Evolutionary conservation across 2,329 filamentous ascomycete species (phyloP).

Genomic region (Hortaea werneckii): DNA sequence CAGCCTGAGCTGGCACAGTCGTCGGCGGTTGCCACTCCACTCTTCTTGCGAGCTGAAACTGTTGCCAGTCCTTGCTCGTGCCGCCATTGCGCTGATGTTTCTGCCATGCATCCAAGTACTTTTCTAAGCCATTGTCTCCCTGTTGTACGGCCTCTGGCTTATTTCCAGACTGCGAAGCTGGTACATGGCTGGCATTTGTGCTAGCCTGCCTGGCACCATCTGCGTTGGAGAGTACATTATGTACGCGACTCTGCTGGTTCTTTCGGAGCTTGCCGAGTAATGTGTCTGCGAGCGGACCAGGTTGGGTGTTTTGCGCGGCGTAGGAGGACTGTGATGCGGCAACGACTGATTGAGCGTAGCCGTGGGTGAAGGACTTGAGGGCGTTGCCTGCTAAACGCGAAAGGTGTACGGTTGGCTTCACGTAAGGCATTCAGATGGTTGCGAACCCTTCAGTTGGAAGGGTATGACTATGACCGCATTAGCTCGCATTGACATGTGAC

Average conservation of each 20-base stretch:
- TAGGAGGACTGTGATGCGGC: constrained; percentile 82
- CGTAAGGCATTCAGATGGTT: constrained; percentile 74
- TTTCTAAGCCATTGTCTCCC: constrained; percentile 56
- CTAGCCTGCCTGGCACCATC: constrained; percentile 27
- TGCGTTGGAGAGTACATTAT: constrained; percentile 21
- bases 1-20: constrained; percentile 26
- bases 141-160: constrained; percentile 21
- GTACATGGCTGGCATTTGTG: constrained; percentile 14
- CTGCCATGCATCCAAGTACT: constrained; percentile 86
- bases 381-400: constrained; percentile 67
- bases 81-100: constrained; percentile 56
- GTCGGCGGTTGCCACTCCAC: constrained; percentile 71
- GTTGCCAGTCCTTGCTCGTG: constrained; percentile 70
- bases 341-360: constrained; percentile 95
- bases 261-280: constrained; percentile 40
- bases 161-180: constrained; percentile 19
- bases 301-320: constrained; percentile 51
- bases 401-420: constrained; percentile 67
- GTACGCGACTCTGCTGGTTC: constrained; percentile 19
- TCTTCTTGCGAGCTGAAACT: constrained; percentile 78
- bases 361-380: constrained; percentile 84
- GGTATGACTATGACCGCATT: constrained; percentile 30
- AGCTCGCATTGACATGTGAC: constrained; percentile 12
- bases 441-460: constrained; percentile 50
- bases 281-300: constrained; percentile 43